Base-by-base conservation (phyloP, 73 alveolate genomes). In the Paramecium primaurelia region DNA sequence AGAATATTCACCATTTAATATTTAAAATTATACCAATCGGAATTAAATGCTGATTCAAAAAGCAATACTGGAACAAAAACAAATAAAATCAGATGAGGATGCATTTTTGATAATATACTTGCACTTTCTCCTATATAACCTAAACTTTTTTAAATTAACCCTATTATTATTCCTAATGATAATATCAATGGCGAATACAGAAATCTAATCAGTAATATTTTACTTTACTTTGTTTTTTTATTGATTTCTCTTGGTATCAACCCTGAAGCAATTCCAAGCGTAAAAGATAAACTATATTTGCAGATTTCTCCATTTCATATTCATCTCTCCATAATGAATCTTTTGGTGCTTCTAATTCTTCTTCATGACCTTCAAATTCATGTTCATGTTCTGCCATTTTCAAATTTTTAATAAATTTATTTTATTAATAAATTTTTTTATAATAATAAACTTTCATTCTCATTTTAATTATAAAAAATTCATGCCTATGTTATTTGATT, bases 101-200 rank as follows among this genome's bases (percentile, higher is more conserved):
- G 86, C 86, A 89, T 89, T 34, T 89, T 84, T 42, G 88, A 58
- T 49, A 89, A 44, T 26, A 71, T 58, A 26, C 75, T 64, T 14
- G 94, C 91, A 71, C 94, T 89, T 25, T 51, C 77, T 8, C 94
- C 94, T 25, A 89, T 32, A 18, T 71, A 58, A 9, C 94, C 94
- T 45, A 51, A 22, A 42, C 73, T 58, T 30, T 40, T 49, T 30
- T 80, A 69, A 8, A 87, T 54, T 49, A 49, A 49, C n/a, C 96
- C 96, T 34, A 93, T 54, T 18, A 88, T 18, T 38, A 93, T 88
- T 11, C 96, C 96, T 14, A 88, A 90, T 3, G 92, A 86, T 37
- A 84, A 38, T 20, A 93, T 49, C 88, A 88, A 69, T 12, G 96
- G 96, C 4, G 96, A 64, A 59, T 93, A 93, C 10, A 94, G 96